Evolutionary conservation across 2,329 filamentous ascomycete genomes (phyloP), one percentile per base, ranked within the genome.

Genomic region (Botrytis medusae): DNA sequence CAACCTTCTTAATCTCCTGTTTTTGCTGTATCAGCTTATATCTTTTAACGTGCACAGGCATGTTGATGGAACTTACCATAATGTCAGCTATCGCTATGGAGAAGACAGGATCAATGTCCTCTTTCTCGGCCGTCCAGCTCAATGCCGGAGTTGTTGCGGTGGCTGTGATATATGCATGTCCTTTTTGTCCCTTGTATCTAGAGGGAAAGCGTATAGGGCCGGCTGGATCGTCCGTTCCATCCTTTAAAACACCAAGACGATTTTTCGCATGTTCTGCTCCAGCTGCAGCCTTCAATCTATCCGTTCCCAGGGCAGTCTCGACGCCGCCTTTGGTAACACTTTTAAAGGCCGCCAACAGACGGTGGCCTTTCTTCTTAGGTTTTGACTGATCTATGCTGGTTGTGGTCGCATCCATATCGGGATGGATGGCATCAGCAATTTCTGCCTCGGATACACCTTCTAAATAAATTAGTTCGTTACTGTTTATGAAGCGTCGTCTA

Each of bases 131-230:
- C 22, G 77, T 81, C 81, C 76, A 85, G 80, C 77, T 84, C 83
- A 97, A 83, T 29, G 88, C 90, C 0, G 92, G 92, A 9, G 89
- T 89, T 3, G 90, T 92, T 0, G 90, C 87, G 51, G 87, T 88
- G 0, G 88, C 89, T 0, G 87, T 89, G 75, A 96, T 89, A 78
- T 92, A 94, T 0, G 90, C 88, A 74, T 92, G 88, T 0, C 93
- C 93, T 78, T 90, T 92, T 77, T 90, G 88, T 14, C 93, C 93
- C 32, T 90, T 85, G 78, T 87, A 92, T 7, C 93, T 86, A 0
- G 87, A 90, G 42, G 91, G 90, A 83, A 96, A 97, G n/a, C 91
- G 90, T 0, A 94, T 85, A 0, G 94, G 94, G 0, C 94, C 93
- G 0, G 87, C 86, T 1, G 84, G 81, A 1, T 86, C 83, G 12